Conservation (phyloP, 192 early-diverging fungal genomes). For the Mortierella claussenii region DNA sequence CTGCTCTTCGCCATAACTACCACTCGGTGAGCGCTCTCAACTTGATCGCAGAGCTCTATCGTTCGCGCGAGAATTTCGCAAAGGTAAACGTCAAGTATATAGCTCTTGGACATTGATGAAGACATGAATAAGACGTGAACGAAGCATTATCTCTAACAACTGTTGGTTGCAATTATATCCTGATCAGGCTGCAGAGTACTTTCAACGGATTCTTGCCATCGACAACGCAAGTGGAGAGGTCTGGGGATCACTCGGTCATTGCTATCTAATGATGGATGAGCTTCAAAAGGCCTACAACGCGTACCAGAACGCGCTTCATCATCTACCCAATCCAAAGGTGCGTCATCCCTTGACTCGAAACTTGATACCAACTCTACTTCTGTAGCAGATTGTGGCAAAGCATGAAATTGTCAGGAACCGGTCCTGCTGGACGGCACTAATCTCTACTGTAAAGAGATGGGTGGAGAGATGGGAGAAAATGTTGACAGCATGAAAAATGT, state of each 20-base stretch:
- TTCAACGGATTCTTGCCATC: constrained; percentile 86
- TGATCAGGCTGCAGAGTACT: constrained; percentile 89
- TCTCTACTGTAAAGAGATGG: too few species aligned
- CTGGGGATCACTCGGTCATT: constrained; percentile 96
- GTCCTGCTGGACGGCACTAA: too few species aligned
- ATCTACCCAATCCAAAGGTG: constrained; percentile 90
- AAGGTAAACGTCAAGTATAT: too few species aligned
- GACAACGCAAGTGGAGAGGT: constrained; percentile 91
- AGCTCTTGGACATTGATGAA: too few species aligned
- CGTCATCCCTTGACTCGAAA: not conserved
- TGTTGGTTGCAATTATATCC: too few species aligned
- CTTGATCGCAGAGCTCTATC: constrained; percentile 84
- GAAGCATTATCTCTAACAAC: too few species aligned
- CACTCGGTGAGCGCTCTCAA: constrained; percentile 85
- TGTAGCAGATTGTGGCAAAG: too few species aligned
- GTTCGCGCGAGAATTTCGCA: constrained; percentile 84
- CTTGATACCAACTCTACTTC: too few species aligned
- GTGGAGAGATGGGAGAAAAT: too few species aligned
- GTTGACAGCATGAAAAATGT: too few species aligned
- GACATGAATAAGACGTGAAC: too few species aligned
- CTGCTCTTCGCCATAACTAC: constrained; percentile 93
- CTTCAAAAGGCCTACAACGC: constrained; percentile 94
- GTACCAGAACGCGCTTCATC: constrained; percentile 96
- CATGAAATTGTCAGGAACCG: too few species aligned
- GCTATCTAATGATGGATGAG: constrained; percentile 96